Evolutionary conservation across 1,284 basidiomycete species (phyloP).

Genomic region (Leccinum pallidistipes): DNA sequence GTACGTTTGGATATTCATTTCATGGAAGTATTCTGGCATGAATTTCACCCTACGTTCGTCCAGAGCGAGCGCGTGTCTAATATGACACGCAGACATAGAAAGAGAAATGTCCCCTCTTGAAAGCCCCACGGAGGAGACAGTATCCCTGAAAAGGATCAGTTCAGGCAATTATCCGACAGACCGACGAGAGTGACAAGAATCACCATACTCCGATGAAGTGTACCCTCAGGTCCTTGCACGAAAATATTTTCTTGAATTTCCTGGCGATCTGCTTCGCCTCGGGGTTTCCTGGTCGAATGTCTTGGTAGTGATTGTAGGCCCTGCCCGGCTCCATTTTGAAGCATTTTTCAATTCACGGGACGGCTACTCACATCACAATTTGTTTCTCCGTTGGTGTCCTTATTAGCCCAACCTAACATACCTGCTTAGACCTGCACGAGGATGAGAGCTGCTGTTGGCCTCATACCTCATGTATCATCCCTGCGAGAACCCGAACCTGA

Average conservation of each 20-base stretch:
- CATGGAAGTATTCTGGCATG: slow-evolving; percentile 15
- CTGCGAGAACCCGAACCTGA: slow-evolving; percentile 41
- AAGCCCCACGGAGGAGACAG: slow-evolving; percentile 19
- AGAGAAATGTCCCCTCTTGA: slow-evolving; percentile 21
- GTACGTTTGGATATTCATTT: slow-evolving; percentile 8
- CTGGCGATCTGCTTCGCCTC: neutral
- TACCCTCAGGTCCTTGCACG: slow-evolving; percentile 18
- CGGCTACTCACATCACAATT: slow-evolving; percentile 10
- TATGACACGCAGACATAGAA: slow-evolving; percentile 22
- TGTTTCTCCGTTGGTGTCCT: slow-evolving; percentile 14
- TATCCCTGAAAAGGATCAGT: slow-evolving; percentile 35
- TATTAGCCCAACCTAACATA: slow-evolving; percentile 17
- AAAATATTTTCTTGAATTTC: neutral
- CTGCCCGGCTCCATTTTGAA: slow-evolving; percentile 18
- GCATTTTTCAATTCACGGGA: neutral
- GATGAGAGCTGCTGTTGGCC: neutral
- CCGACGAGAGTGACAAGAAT: neutral
- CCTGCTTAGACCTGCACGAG: neutral
- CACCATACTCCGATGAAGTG: slow-evolving; percentile 41
- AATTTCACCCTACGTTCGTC: neutral
- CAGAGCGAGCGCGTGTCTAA: neutral
- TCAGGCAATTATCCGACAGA: no score
- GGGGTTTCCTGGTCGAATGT: slow-evolving; percentile 3
- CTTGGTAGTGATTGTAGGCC: slow-evolving; percentile 37
- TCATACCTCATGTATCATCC: slow-evolving; percentile 39